These are phyloP conservation scores for Calvatia gigantea DNA, from an alignment of 768 basidiomycete species.

Conservation along the genomic window DNA sequence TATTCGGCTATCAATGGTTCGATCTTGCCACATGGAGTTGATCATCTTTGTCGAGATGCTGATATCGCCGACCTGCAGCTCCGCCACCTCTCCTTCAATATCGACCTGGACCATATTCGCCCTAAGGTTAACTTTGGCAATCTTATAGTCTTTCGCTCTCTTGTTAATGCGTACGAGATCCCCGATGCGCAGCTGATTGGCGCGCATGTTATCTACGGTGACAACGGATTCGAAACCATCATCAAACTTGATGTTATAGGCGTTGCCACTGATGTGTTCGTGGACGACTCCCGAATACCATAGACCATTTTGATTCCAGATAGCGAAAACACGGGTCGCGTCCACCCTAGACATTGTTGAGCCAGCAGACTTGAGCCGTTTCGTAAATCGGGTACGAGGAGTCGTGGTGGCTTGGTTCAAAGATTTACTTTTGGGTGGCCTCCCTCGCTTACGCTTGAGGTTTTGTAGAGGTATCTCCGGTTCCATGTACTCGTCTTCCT, in stretches of 20 bases:
- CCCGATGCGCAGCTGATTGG: constrained; percentile 43
- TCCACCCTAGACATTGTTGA: constrained; percentile 21
- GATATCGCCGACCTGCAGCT: constrained; percentile 35
- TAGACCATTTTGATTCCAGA: constrained; percentile 58
- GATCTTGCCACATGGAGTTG: constrained; percentile 48
- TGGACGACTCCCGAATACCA: constrained; percentile 62
- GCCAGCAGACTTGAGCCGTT: constrained; percentile 35
- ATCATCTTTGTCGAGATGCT: constrained; percentile 52
- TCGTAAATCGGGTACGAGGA: constrained; percentile 29
- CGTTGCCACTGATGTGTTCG: constrained; percentile 23
- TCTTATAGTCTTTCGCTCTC: neutral
- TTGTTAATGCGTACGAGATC: constrained; percentile 46
- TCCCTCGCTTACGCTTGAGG: constrained; percentile 17
- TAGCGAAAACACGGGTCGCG: constrained; percentile 64
- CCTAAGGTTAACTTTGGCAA: constrained; percentile 15
- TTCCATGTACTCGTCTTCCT: constrained; percentile 15
- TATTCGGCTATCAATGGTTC: constrained; percentile 36
- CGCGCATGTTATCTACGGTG: constrained; percentile 50
- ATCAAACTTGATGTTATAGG: constrained; percentile 62
- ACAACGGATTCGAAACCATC: constrained; percentile 50
- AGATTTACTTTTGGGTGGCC: constrained; percentile 20
- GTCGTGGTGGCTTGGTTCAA: constrained; percentile 26
- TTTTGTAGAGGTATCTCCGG: constrained; percentile 10
- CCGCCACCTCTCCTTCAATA: constrained; percentile 33
- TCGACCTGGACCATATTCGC: constrained; percentile 33